Conservation (phyloP, 331 rosid genomes). For the Telfairia occidentalis region DNA sequence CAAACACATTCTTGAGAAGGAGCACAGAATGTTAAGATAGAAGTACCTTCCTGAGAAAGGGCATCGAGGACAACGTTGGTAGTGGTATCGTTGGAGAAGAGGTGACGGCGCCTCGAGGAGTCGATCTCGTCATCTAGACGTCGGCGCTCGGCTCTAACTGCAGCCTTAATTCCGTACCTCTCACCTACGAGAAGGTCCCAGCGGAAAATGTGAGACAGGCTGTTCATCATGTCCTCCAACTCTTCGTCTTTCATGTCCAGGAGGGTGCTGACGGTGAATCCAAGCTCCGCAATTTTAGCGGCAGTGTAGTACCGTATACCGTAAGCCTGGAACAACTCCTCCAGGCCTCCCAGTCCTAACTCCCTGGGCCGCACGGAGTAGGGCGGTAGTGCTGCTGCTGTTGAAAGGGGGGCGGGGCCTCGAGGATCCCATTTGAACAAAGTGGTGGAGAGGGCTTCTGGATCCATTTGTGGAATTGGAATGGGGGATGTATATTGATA, state of each 20-base stretch:
- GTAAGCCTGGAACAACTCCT: constrained; percentile 64
- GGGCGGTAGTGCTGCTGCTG: constrained; percentile 23
- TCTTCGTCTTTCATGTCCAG: constrained; percentile 69
- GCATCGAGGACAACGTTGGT: constrained; percentile 44
- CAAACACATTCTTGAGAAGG: no score
- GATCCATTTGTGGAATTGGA: constrained; percentile 39
- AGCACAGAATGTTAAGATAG: no score
- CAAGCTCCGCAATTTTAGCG: constrained; percentile 76
- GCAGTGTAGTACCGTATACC: constrained; percentile 74
- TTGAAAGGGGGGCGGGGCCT: constrained; percentile 14
- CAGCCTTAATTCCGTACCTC: constrained; percentile 79
- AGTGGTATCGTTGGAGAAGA: constrained; percentile 32
- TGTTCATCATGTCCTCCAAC: constrained; percentile 88
- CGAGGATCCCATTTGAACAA: constrained; percentile 82
- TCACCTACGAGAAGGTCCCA: constrained; percentile 87
- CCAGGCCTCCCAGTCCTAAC: constrained; percentile 43
- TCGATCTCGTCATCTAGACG: constrained; percentile 54
- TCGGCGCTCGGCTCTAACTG: constrained; percentile 69
- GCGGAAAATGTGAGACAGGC: constrained; percentile 59
- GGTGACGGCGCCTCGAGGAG: constrained; percentile 25
- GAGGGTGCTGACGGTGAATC: constrained; percentile 72
- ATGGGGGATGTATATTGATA: no score
- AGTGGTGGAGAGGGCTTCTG: constrained; percentile 56
- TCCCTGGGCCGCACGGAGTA: constrained; percentile 23
- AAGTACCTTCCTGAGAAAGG: constrained; percentile 63